Evolutionary conservation across 2,329 filamentous ascomycete genomes (phyloP).

Genomic region (Diaporthe sp.): DNA sequence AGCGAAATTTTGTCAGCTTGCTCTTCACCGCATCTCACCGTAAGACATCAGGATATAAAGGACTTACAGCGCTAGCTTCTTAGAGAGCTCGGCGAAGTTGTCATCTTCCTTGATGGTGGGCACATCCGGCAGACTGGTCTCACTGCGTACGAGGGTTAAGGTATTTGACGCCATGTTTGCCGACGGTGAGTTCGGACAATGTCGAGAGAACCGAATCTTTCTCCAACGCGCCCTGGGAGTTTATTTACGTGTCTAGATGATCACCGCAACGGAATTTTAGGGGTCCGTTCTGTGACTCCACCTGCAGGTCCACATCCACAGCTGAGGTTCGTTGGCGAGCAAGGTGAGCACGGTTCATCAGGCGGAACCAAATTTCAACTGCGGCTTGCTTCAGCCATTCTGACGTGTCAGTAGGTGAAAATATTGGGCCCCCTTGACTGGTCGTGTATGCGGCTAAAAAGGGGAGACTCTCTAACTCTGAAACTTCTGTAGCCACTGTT

Average conservation of each 20-base stretch:
- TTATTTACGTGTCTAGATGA: conserved; percentile 28
- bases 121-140: conserved; percentile 9
- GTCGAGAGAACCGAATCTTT: background rate
- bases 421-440: conserved; percentile 14
- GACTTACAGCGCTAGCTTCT: conserved; percentile 35
- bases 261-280: conserved; percentile 29
- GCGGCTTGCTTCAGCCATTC: conserved; percentile 11
- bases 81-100: conserved; percentile 32
- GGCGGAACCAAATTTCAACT: conserved; percentile 12
- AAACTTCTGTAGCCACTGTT: conserved; percentile 14
- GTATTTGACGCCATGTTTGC: conserved; percentile 14
- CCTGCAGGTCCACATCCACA: conserved; percentile 32
- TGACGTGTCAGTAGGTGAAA: conserved; percentile 23
- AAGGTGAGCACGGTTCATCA: conserved; percentile 35
- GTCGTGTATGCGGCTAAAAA: conserved; percentile 30
- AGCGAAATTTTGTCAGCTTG: background rate
- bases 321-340: conserved; percentile 27
- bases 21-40: background rate
- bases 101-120: conserved; percentile 30
- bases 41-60: background rate
- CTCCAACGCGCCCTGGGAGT: background rate
- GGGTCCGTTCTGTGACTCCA: conserved; percentile 25
- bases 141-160: background rate
- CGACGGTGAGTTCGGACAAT: conserved; percentile 8
- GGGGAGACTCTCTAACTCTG: conserved; percentile 15